Base-by-base conservation (phyloP, 1,284 basidiomycete genomes). In the Kwoniella shivajii region DNA sequence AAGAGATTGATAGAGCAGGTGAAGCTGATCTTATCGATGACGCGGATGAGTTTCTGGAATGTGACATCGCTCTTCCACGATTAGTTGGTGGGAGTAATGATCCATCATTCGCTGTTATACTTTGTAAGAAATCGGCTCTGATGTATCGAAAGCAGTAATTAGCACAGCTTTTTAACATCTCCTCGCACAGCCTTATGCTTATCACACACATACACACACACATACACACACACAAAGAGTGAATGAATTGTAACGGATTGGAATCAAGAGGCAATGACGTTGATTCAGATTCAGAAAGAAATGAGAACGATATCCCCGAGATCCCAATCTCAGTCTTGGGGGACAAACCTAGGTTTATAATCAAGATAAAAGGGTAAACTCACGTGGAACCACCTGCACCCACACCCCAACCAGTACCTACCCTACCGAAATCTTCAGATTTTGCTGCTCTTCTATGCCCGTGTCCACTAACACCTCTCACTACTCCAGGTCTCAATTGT, bases 381-480 rank as follows among this genome's bases (percentile, higher is more conserved):
- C 60, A 76, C 71, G 75, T 77, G 11, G 73, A 72, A 34, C 72
- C 74, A 34, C 70, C 75, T 18, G 54, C 59, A 26, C 73, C 75
- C 7, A 74, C 54, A 13, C 74, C 75, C 73, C 73, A 76, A 6
- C 71, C 73, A 22, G 63, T 64, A 1, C 67, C 73, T 13, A 54
- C 46, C 42, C 71, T 61, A 6, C 73, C 70, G 33, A 71, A 64
- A 64, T 78, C 77, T 51, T 77, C 77, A 51, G 72, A 74, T 59
- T 68, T 72, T 2, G 66, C 72, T 4, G 60, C 66, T n/a, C 74
- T 56, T 7, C 71, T 59, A 58, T 78, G 75, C 3, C 68, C 69
- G 6, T 43, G 41, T 18, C 50, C 56, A 36, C 42, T 45, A 0
- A 65, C 50, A 10, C 73, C 65, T 30, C 73, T 59, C 18, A 70